Percentiles rank a stretch among this genome's conserved stretches.
Evolutionary conservation across 176 grass and related monocot species (phyloP).

Genomic region (sorghum (Sorghum bicolor)): Sorghum_bicolor_NCBIv3 NC_012870.2:9767501-9768000

Average conservation of each 20-base stretch:
- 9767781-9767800: background rate
- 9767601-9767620: constrained; percentile 25
- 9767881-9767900: constrained; percentile 72
- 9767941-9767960: constrained; percentile 74
- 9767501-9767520: constrained; percentile 99
- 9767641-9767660: constrained; percentile 63
- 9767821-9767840: background rate
- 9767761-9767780: constrained; percentile 23
- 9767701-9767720: constrained; percentile 60
- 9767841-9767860: constrained; percentile 47
- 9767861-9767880: constrained; percentile 75
- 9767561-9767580: constrained; percentile 49
- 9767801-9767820: background rate
- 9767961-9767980: constrained; percentile 70
- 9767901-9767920: constrained; percentile 78
- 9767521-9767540: constrained; percentile 92
- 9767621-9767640: constrained; percentile 25
- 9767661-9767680: constrained; percentile 88
- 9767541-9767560: constrained; percentile 62
- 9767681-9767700: constrained; percentile 85
- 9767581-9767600: constrained; percentile 13
- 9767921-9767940: constrained; percentile 81
- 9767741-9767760: constrained; percentile 38
- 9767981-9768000: constrained; percentile 46
- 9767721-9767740: constrained; percentile 69